Evolutionary conservation across 768 basidiomycete genomes (phyloP).

Genomic region (Auricularia cornea): DNA sequence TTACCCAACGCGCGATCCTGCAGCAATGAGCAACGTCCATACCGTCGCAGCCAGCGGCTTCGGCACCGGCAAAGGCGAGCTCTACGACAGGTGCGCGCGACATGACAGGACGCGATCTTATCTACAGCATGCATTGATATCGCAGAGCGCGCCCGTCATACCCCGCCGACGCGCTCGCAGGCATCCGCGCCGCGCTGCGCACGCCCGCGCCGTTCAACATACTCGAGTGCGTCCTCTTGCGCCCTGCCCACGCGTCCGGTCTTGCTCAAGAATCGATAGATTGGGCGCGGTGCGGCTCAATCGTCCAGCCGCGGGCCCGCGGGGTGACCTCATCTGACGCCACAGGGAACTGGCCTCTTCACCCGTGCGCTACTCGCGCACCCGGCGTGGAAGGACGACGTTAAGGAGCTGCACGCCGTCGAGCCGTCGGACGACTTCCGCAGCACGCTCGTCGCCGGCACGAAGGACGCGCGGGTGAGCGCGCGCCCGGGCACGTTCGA

Average conservation of each 20-base stretch:
- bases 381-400: conserved; percentile 39
- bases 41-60: conserved; percentile 65
- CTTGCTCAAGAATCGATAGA: too few species aligned
- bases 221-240: conserved; percentile 61
- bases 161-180: conserved; percentile 49
- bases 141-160: conserved; percentile 76
- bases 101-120: neutral
- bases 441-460: conserved; percentile 24
- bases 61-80: conserved; percentile 70
- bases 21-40: conserved; percentile 42
- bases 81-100: conserved; percentile 57
- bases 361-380: conserved; percentile 71
- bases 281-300: neutral
- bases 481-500: conserved; percentile 66
- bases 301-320: neutral
- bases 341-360: conserved; percentile 75
- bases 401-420: conserved; percentile 54
- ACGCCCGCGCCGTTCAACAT: conserved; percentile 42
- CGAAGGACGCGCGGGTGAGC: conserved; percentile 41
- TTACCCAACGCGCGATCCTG: too few species aligned
- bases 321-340: neutral
- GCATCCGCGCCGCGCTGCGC: conserved; percentile 45
- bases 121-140: neutral
- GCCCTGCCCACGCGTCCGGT: too few species aligned
- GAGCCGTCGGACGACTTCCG: conserved; percentile 73